Evolutionary conservation across 2,329 filamentous ascomycete species (phyloP).

Genomic region (Grosmannia huntii): DNA sequence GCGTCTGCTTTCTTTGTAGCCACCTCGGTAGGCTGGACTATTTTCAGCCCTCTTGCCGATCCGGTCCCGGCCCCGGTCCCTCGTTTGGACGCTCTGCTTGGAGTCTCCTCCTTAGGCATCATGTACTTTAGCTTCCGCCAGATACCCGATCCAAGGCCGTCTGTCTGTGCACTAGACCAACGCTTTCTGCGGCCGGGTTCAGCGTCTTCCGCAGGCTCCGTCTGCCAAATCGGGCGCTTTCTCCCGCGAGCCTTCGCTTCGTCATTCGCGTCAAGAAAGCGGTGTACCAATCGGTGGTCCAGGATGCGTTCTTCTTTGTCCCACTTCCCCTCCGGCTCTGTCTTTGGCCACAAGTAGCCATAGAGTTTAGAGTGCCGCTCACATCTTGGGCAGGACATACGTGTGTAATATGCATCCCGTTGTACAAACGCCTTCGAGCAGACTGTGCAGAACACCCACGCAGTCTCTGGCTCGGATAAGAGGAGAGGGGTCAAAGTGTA

Average conservation of each 20-base stretch:
- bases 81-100: neutral
- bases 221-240: constrained; percentile 3
- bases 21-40: neutral
- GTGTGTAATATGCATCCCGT: constrained; percentile 74
- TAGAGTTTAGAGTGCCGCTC: constrained; percentile 94
- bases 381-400: constrained; percentile 77
- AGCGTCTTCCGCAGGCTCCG: neutral
- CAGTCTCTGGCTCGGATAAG: constrained; percentile 60
- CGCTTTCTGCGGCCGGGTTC: neutral
- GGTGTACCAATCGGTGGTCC: constrained; percentile 78
- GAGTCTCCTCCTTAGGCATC: neutral
- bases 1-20: neutral
- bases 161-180: neutral
- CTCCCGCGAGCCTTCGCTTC: constrained; percentile 43
- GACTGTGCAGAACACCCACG: constrained; percentile 80
- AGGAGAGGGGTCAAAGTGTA: constrained; percentile 72
- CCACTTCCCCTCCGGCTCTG: constrained; percentile 59
- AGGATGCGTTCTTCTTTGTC: constrained; percentile 63
- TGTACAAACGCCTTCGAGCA: constrained; percentile 80
- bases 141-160: constrained; percentile 9
- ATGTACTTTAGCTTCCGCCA: constrained; percentile 12
- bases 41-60: neutral
- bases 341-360: constrained; percentile 93
- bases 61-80: neutral
- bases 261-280: constrained; percentile 62